These are phyloP conservation scores for Stipa capillata DNA, from an alignment of 176 grass and related monocot genomes.

Conservation along the genomic window DNA sequence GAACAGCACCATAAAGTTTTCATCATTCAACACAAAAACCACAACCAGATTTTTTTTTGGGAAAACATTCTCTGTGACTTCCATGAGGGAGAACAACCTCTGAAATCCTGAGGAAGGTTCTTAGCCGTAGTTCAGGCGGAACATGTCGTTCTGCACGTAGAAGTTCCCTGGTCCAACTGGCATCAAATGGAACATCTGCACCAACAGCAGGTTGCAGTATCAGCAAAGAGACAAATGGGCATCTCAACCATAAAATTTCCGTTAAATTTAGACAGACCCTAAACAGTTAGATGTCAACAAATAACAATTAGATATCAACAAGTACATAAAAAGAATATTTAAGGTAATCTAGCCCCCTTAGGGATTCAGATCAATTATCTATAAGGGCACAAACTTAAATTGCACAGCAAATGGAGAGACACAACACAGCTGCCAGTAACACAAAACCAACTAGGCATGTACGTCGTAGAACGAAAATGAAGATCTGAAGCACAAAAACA, in stretches of 20 bases:
- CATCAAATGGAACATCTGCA: slow-evolving; percentile 65
- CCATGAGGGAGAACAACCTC: background rate
- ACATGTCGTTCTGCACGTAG: slow-evolving; percentile 61
- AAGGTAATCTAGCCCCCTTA: too few species aligned
- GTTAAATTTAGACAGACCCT: background rate
- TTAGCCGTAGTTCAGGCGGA: slow-evolving; percentile 61
- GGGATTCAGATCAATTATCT: background rate
- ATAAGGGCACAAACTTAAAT: background rate
- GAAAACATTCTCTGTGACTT: background rate
- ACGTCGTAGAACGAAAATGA: background rate
- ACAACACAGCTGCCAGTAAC: background rate
- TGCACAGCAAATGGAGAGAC: background rate
- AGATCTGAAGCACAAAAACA: background rate
- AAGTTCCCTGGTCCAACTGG: slow-evolving; percentile 40
- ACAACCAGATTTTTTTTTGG: background rate
- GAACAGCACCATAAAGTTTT: background rate
- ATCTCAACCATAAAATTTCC: background rate
- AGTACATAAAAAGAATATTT: too few species aligned
- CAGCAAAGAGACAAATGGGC: background rate
- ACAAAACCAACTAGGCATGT: background rate
- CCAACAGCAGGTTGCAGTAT: background rate
- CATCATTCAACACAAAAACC: background rate
- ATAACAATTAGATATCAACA: too few species aligned
- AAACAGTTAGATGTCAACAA: too few species aligned
- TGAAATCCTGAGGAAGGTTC: background rate